Evolutionary conservation across 208 protist genomes (phyloP), one percentile per base, ranked within the genome.

Genomic region (Acanthamoeba triangularis): DNA sequence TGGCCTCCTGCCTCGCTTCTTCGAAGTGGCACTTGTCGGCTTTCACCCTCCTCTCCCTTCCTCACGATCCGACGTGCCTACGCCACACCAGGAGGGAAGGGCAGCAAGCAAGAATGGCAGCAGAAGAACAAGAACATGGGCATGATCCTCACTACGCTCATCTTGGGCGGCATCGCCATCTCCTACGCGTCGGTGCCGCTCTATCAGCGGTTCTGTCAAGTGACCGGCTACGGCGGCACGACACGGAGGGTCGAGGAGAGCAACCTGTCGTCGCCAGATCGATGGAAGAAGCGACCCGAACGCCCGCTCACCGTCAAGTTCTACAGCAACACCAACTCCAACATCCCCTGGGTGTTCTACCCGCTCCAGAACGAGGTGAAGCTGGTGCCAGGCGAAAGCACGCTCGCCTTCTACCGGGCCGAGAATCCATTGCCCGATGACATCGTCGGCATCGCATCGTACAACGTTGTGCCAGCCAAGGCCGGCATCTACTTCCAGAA

Each of bases 401-500:
- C 95, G 67, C 84, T 98, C 23, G 96, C 95, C 35, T 98, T 97
- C 59, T 98, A 97, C 80, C 96, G 78, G n/a, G 97, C 97, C 30
- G 96, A 76, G 2, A 98, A 98, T 67, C 94, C 90, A 20, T 96
- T 96, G 41, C 95, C 97, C 44, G 63, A 95, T 61, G 90, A 96
- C 59, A 97, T 98, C 49, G 96, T 96, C 33, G 97, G 97, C 84
- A 97, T 97, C 18, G 96, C 96, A 20, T 97, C 97, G 30, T 98
- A 98, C 94, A 98, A 98, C 78, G 96, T 98, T 23, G 95, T 96
- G 33, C 97, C 97, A 35, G 63, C 76, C 41, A 93, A 97, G 97
- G 98, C 99, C 52, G 99, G 98, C 54, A 98, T 98, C 90, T 99
- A 99, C 96, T 98, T 99, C 74, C 99, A 99, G 95, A 99, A 99